A percentile compares a stretch with the other conserved stretches of the same genome.
phyloP scores from a whole-genome alignment of 257 asterid genomes.

The Perilla frutescens region DNA sequence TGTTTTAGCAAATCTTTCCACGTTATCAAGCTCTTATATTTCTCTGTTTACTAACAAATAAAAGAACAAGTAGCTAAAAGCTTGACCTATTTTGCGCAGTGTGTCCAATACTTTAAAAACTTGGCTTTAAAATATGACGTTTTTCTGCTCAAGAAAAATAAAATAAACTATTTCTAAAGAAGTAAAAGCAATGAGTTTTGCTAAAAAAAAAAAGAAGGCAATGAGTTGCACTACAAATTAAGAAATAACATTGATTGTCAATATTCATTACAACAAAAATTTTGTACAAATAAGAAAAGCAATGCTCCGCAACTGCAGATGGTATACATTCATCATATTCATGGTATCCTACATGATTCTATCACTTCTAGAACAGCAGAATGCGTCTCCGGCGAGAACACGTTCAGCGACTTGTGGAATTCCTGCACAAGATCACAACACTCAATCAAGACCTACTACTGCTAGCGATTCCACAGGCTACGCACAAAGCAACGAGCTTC shows the following conservation, averaged over 20 bases:
- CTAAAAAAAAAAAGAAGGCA: no score
- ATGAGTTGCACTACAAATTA: no score
- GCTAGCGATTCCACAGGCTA: background rate
- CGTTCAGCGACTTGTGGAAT: constrained; percentile 70
- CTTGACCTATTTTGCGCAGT: no score
- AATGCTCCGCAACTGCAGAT: background rate
- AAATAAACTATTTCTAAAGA: no score
- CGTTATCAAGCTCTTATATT: no score
- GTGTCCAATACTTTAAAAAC: no score
- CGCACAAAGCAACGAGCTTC: background rate
- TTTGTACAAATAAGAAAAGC: constrained; percentile 18
- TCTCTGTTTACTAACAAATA: no score
- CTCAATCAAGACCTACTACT: background rate
- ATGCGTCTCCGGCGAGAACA: constrained; percentile 82
- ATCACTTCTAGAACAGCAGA: constrained; percentile 72
- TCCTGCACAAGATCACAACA: constrained; percentile 48
- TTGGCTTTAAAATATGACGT: no score
- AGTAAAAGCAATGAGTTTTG: no score
- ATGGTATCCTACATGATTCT: constrained; percentile 73
- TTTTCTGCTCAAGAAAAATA: no score
- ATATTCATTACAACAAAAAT: constrained; percentile 11
- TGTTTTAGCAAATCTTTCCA: no score
- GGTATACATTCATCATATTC: constrained; percentile 31
- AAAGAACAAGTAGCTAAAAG: no score
- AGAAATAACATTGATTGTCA: background rate